Evolutionary conservation across 177 flowering plant genomes (phyloP), one percentile per base, ranked within the genome.

Genomic region (Vitis hybrid): DNA sequence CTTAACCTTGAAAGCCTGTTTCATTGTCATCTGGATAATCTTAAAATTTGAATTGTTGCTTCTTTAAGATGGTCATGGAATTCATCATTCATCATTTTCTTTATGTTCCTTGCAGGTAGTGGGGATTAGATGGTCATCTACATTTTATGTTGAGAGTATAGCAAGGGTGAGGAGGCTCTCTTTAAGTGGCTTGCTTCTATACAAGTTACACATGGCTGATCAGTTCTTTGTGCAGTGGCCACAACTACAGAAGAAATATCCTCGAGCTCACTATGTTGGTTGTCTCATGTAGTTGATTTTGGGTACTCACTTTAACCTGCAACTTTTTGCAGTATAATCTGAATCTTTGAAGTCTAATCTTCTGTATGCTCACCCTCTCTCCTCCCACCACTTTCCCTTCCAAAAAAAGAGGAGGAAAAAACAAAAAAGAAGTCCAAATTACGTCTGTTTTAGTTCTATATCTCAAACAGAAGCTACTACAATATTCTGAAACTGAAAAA

Each of bases 151-250:
- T 14, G 98, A 95, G 85, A 95, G 99, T 71, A 93, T 95, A 69
- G 97, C 97, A 71, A 84, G 98, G 82, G 97, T 95, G 64, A 85
- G 72, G 70, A 87, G 81, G 81, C 90, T 93, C 26, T 95, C 97
- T 4, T 66, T 95, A 65, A 91, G 97, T 75, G 99, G 98, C 15
- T 77, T 91, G 80, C 83, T 91, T 70, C 90, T 95, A 14, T 93
- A 93, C 85, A 87, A 91, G 74, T 77, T 88, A 45, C 73, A 64
- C 58, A 79, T 93, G 16, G 98, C 91, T 64, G 99, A 95, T 82
- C 93, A 89, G 59, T 72, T 95, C 53, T 93, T 86, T 68, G 97
- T 95, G 70, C 99, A 95, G 70, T 95, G 99, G 98, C 97, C 97
- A 31, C 92, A 91, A 68, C 80, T 93, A 55, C 83, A 91, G 68